Conservation (phyloP, 805 yeast species). For the Barnettozyma populi region DNA sequence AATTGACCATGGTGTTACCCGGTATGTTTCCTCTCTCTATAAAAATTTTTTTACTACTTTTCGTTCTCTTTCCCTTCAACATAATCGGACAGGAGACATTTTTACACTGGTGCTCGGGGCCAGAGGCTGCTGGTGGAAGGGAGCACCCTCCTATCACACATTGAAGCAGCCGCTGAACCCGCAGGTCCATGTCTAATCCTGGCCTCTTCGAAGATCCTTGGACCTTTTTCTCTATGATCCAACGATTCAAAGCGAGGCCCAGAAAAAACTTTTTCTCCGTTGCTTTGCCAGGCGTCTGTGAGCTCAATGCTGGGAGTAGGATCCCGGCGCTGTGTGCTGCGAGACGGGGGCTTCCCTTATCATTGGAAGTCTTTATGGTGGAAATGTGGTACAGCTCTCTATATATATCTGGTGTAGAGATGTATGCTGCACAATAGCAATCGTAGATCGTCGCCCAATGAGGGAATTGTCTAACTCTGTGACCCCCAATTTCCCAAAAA, state of each 20-base stretch:
- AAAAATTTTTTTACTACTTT: neutral
- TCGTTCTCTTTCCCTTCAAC: neutral
- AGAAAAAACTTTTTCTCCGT: constrained; percentile 17
- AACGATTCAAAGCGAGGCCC: constrained; percentile 45
- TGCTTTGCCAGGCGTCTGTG: constrained; percentile 10
- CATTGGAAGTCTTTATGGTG: neutral
- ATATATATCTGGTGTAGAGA: neutral
- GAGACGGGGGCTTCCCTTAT: constrained; percentile 9
- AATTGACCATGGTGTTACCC: neutral
- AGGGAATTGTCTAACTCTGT: neutral
- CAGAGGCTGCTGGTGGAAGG: neutral
- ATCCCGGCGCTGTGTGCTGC: constrained; percentile 15
- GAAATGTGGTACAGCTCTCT: constrained; percentile 5
- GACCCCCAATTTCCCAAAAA: neutral
- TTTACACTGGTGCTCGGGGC: neutral
- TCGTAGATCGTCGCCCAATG: neutral
- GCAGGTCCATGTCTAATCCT: neutral
- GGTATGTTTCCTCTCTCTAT: neutral
- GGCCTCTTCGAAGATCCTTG: constrained; percentile 45
- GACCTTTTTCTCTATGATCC: constrained; percentile 32
- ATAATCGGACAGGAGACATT: neutral
- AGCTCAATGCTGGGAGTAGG: constrained; percentile 19
- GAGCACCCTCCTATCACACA: neutral
- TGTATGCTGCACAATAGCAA: neutral
- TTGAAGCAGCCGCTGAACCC: neutral